phyloP scores from a whole-genome alignment of 495 filamentous ascomycete species.

The Tetracladium marchalianum region DNA sequence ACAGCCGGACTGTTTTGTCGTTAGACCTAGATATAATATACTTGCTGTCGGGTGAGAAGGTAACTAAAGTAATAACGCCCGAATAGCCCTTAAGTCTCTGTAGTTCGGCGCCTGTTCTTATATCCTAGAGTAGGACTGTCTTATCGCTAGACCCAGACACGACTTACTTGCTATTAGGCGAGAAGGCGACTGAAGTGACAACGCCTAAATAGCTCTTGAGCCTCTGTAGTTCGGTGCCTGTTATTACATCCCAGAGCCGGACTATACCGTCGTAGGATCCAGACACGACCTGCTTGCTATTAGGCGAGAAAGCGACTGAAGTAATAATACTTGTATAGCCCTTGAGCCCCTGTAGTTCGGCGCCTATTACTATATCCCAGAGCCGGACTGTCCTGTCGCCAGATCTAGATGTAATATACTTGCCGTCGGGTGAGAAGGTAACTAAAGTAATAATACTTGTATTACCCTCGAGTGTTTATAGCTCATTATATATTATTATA shows the following conservation, averaged over 20 bases:
- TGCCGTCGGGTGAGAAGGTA: conserved; percentile 9
- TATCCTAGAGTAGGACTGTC: conserved; percentile 14
- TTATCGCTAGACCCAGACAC: conserved; percentile 5
- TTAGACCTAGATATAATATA: conserved; percentile 7
- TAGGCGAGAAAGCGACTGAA: conserved; percentile 25
- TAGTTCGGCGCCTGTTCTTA: conserved; percentile 4
- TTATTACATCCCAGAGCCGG: conserved; percentile 10
- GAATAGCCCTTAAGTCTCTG: conserved; percentile 6
- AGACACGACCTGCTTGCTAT: conserved; percentile 23
- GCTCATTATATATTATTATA: conserved; percentile 2
- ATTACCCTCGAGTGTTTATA: conserved; percentile 2
- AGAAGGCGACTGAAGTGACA: conserved; percentile 11
- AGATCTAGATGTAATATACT: conserved; percentile 10
- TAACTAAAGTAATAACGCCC: neutral
- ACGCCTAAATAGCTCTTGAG: conserved; percentile 9
- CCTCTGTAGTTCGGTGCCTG: conserved; percentile 5
- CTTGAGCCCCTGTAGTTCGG: conserved; percentile 13
- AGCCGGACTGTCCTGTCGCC: conserved; percentile 9
- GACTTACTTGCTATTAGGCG: conserved; percentile 8
- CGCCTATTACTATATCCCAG: conserved; percentile 15
- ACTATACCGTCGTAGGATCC: conserved; percentile 19
- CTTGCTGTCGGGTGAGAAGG: conserved; percentile 7
- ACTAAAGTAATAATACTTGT: neutral
- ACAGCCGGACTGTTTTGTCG: conserved; percentile 10
- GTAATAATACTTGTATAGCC: conserved; percentile 17